Evolutionary conservation across 139 green algal genomes (phyloP).

Genomic region (Volvox reticuliferus): DNA sequence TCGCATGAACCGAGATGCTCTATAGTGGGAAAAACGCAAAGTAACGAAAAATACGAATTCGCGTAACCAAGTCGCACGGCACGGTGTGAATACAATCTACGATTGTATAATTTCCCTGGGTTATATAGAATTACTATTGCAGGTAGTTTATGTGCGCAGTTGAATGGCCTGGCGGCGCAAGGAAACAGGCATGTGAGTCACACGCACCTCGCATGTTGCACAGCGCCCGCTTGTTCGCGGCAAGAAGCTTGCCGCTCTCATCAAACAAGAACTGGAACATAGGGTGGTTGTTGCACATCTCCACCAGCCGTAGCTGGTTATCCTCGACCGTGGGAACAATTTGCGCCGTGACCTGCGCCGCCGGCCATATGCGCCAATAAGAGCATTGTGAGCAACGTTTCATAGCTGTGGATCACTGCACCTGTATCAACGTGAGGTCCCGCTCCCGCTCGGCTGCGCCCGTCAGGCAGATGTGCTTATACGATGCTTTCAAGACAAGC

Average conservation of each 20-base stretch:
- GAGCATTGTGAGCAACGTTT: background rate
- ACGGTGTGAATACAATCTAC: background rate
- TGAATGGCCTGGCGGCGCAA: background rate
- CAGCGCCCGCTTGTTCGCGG: conserved; percentile 68
- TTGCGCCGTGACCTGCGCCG: conserved; percentile 45
- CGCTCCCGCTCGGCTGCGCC: background rate
- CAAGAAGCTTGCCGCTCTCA: conserved; percentile 65
- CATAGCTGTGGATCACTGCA: background rate
- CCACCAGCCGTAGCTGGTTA: conserved; percentile 63
- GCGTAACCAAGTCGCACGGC: background rate
- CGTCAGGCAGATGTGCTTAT: conserved; percentile 36
- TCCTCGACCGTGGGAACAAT: conserved; percentile 32
- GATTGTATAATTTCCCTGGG: background rate
- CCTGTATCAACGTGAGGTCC: conserved; percentile 47
- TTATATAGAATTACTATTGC: too few relatives aligned
- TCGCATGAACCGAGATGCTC: conserved; percentile 62
- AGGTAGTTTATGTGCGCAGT: background rate
- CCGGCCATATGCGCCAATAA: background rate
- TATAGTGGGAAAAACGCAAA: conserved; percentile 28
- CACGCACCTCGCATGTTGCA: conserved; percentile 65
- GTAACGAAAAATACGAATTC: background rate
- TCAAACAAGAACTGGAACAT: conserved; percentile 84
- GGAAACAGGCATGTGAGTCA: background rate
- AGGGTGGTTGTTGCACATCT: conserved; percentile 74
- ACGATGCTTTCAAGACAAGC: conserved; percentile 46